phyloP scores from a whole-genome alignment of 257 asterid species.

The Petrea volubilis region DNA sequence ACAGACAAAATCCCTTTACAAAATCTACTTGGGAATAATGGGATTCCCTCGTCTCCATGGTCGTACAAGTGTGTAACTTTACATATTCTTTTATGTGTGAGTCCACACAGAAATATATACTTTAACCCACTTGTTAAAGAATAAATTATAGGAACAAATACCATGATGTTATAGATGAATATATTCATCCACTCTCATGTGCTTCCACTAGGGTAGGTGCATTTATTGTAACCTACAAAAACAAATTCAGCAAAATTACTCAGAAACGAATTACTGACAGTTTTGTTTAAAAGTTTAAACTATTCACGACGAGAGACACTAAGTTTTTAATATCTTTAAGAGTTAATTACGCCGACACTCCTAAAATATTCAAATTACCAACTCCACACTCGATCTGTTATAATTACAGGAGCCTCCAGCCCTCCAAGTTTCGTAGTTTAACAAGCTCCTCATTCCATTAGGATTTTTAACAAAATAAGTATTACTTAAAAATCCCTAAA shows the following conservation, averaged over 20 bases:
- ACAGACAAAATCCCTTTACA: neutral
- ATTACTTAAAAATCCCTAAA: too few species aligned
- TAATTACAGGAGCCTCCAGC: too few species aligned
- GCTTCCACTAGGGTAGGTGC: constrained; percentile 49
- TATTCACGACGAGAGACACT: too few species aligned
- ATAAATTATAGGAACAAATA: neutral
- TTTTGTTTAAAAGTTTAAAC: too few species aligned
- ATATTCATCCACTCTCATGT: constrained; percentile 20
- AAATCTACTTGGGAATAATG: neutral
- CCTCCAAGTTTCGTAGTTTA: too few species aligned
- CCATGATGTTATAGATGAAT: neutral
- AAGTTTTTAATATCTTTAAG: too few species aligned
- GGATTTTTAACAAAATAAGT: too few species aligned
- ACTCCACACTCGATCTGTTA: too few species aligned
- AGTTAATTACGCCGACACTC: too few species aligned
- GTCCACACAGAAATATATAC: constrained; percentile 10
- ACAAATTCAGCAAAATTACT: neutral
- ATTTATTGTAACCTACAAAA: constrained; percentile 48
- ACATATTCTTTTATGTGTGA: constrained; percentile 1
- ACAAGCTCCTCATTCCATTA: too few species aligned
- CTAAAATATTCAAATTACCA: too few species aligned
- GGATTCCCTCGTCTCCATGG: constrained; percentile 8
- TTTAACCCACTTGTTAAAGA: constrained; percentile 11
- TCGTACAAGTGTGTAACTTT: neutral
- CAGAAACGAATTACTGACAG: neutral